These are phyloP conservation scores for Camelina sativa DNA, from an alignment of 345 rosid genomes.

Conservation along the genomic window DNA sequence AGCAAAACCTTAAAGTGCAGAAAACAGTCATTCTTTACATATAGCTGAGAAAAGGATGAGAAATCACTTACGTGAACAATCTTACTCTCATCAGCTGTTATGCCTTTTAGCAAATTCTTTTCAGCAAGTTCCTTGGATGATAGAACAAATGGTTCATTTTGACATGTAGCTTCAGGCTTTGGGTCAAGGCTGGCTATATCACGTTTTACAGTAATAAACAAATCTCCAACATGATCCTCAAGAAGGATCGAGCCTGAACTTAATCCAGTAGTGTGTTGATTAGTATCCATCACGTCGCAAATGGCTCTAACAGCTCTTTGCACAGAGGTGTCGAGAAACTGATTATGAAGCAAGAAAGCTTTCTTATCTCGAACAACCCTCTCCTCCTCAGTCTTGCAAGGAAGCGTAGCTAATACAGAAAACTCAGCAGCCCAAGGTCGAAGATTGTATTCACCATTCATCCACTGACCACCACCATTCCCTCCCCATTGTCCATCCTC, in stretches of 20 bases:
- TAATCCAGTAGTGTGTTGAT: constrained; percentile 40
- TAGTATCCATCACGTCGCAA: constrained; percentile 46
- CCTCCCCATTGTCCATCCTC: constrained; percentile 95
- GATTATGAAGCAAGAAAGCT: constrained; percentile 83
- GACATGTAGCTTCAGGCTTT: constrained; percentile 48
- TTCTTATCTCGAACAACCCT: constrained; percentile 86
- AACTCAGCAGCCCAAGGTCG: constrained; percentile 87
- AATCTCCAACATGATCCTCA: constrained; percentile 77
- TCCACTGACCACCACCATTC: constrained; percentile 88
- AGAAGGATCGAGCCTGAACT: constrained; percentile 45
- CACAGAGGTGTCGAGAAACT: constrained; percentile 76
- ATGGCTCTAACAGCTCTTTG: constrained; percentile 75
- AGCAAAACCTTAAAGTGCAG: constrained; percentile 11
- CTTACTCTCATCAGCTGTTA: constrained; percentile 93
- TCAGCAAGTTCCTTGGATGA: constrained; percentile 60
- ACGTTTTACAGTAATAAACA: constrained; percentile 63
- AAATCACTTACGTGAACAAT: constrained; percentile 77
- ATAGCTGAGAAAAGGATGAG: constrained; percentile 4
- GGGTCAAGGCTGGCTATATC: constrained; percentile 57
- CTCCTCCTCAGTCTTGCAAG: constrained; percentile 92
- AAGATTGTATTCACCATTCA: constrained; percentile 60
- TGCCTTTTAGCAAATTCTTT: constrained; percentile 84
- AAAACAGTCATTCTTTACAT: constrained; percentile 13
- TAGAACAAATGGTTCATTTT: constrained; percentile 55
- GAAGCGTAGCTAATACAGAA: constrained; percentile 76